Evolutionary conservation across 805 yeast genomes (phyloP).

Genomic region (Candida saitoana): DNA sequence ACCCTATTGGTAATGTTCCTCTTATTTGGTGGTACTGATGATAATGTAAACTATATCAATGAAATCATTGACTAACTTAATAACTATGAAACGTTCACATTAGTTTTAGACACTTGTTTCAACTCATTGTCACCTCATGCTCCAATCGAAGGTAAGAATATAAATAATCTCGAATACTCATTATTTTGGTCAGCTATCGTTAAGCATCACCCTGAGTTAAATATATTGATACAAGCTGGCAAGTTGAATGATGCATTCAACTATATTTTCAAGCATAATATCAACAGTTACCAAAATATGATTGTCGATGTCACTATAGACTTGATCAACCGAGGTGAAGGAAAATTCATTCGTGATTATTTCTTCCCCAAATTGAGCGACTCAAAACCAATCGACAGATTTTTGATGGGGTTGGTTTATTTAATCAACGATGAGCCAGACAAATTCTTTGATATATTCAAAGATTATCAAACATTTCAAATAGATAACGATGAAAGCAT

Average conservation of each 20-base stretch:
- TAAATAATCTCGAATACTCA: slow-evolving; percentile 19
- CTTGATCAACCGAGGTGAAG: slow-evolving; percentile 29
- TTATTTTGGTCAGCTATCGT: slow-evolving; percentile 29
- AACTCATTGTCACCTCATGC: slow-evolving; percentile 10
- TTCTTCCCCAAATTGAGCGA: slow-evolving; percentile 41
- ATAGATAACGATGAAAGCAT: slow-evolving; percentile 7
- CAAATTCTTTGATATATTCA: slow-evolving; percentile 20
- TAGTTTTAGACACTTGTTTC: slow-evolving; percentile 25
- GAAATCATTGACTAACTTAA: slow-evolving; percentile 20
- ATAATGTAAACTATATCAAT: slow-evolving; percentile 21
- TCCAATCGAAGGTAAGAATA: slow-evolving; percentile 11
- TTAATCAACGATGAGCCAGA: slow-evolving; percentile 26
- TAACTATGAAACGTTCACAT: slow-evolving; percentile 18
- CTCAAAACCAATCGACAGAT: slow-evolving; percentile 21
- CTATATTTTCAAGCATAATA: slow-evolving; percentile 16
- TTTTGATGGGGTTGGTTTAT: slow-evolving; percentile 32
- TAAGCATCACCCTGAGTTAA: slow-evolving; percentile 15
- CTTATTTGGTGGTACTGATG: slow-evolving; percentile 29
- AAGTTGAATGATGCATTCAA: slow-evolving; percentile 25
- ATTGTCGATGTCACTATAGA: slow-evolving; percentile 32
- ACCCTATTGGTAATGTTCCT: slow-evolving; percentile 27
- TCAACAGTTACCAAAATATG: slow-evolving; percentile 24
- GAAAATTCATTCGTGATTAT: slow-evolving; percentile 36
- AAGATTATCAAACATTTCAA: slow-evolving; percentile 19
- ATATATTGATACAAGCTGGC: slow-evolving; percentile 13